Conservation (phyloP, 495 filamentous ascomycete genomes). For the Daldinia caldariorum region DNA sequence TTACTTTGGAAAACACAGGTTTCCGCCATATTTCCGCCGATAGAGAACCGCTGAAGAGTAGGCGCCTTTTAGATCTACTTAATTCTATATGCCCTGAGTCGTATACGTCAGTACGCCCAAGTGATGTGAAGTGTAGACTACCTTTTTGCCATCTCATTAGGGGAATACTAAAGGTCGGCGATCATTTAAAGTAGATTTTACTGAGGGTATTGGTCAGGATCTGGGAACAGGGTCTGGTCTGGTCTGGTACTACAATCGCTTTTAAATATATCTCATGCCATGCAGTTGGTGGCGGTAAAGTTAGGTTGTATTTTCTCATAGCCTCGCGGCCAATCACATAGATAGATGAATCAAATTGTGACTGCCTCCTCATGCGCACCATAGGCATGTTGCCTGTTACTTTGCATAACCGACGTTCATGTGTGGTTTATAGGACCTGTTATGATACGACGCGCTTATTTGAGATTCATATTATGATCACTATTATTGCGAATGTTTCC, state of each 20-base stretch:
- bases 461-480: too few species aligned
- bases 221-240: neutral
- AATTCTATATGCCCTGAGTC: slow-evolving; percentile 1
- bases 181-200: slow-evolving; percentile 11
- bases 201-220: slow-evolving; percentile 19
- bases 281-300: slow-evolving; percentile 27
- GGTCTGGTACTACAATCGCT: slow-evolving; percentile 13
- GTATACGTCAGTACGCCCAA: slow-evolving; percentile 7
- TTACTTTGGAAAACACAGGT: slow-evolving; percentile 35
- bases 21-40: slow-evolving; percentile 26
- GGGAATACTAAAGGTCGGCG: slow-evolving; percentile 9
- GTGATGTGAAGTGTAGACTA: slow-evolving; percentile 16
- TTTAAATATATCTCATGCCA: slow-evolving; percentile 26
- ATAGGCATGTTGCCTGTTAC: slow-evolving; percentile 1
- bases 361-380: slow-evolving; percentile 14
- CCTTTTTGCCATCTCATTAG: slow-evolving; percentile 9
- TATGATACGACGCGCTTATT: too few species aligned
- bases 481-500: too few species aligned
- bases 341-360: slow-evolving; percentile 5
- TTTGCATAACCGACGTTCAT: neutral
- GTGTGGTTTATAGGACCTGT: neutral
- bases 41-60: slow-evolving; percentile 15
- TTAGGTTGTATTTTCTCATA: neutral
- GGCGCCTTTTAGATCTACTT: slow-evolving; percentile 6
- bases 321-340: slow-evolving; percentile 22